Base-by-base conservation (phyloP, 768 basidiomycete species). In the Lyophyllum atratum region DNA sequence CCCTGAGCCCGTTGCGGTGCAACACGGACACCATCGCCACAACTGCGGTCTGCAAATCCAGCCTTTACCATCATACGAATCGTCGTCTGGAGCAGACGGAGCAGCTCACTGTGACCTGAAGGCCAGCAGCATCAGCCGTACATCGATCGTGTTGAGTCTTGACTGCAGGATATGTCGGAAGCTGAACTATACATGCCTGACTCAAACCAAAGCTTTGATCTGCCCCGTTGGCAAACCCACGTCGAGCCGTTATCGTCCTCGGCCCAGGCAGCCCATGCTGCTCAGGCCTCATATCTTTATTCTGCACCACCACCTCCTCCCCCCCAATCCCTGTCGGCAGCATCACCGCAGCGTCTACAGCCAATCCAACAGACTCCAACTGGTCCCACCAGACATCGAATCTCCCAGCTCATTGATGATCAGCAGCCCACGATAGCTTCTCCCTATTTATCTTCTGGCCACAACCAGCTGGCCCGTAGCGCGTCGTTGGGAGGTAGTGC, bases 201-300 rank as follows among this genome's bases (percentile, higher is more conserved):
- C 77, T 73, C 85, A 67, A 89, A 90, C 85, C 89, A 91, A 78
- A 85, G 84, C 76, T 92, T 90, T 75, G 89, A 90, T 75, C 65
- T 98, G 83, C 80, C 86, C 80, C 64, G 83, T 84, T 84, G 82
- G 88, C 86, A 74, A 78, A 61, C 86, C 79, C 71, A 79, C 85
- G 64, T 78, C 73, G 68, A 94, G 85, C 60, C 79, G 81, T 56
- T 78, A 70, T 59, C 74, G 66, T 64, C 82, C 79, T 60, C 74
- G 34, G 64, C 72, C 52, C 63, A 72, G 64, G 55, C 85, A 22
- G 81, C 85, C 0, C 85, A 87, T 73, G 76, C 85, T 11, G 84
- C 74, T 34, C 83, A 70, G 40, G 74, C 85, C 12, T 69, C 77
- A 21, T 84, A 69, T 76, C 82, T 72, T 54, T 89, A 85, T 68